Percentiles rank a stretch among this genome's conserved stretches.
phyloP scores from a whole-genome alignment of 2,329 filamentous ascomycete species.

The Colletotrichum australisinense region DNA sequence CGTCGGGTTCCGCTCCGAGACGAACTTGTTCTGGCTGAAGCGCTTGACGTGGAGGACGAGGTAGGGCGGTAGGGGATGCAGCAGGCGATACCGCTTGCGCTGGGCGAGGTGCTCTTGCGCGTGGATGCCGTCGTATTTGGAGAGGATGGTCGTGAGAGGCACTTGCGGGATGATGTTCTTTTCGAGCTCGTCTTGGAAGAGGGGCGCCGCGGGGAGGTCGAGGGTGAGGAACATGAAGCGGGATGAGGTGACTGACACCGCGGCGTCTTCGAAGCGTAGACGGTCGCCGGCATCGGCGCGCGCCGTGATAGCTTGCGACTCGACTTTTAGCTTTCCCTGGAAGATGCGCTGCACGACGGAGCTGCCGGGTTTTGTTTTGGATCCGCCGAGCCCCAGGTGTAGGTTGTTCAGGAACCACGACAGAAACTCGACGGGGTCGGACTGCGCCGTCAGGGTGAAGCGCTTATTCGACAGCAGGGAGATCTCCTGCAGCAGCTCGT shows the following conservation, averaged over 20 bases:
- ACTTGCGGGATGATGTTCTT: conserved; percentile 97
- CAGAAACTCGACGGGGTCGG: conserved; percentile 95
- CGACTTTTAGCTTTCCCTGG: conserved; percentile 90
- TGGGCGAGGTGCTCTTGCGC: conserved; percentile 91
- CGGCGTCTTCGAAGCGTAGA: conserved; percentile 90
- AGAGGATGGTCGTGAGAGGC: conserved; percentile 83
- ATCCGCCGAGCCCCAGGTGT: conserved; percentile 90
- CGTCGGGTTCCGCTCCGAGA: conserved; percentile 94
- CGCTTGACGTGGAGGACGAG: conserved; percentile 96
- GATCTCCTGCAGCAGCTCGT: conserved; percentile 96
- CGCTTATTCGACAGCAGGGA: conserved; percentile 90
- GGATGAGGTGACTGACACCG: conserved; percentile 79
- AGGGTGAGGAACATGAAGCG: conserved; percentile 94
- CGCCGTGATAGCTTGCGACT: conserved; percentile 93
- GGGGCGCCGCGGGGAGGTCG: conserved; percentile 88
- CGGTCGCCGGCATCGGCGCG: conserved; percentile 89
- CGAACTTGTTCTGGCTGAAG: conserved; percentile 96
- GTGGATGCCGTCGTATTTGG: conserved; percentile 91
- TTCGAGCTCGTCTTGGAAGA: conserved; percentile 95
- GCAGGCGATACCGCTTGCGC: conserved; percentile 86
- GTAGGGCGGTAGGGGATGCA: conserved; percentile 92
- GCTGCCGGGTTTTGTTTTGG: conserved; percentile 84
- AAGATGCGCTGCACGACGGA: conserved; percentile 94
- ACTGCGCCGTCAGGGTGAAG: conserved; percentile 90
- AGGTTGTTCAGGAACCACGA: conserved; percentile 98